A percentile compares a stretch with the other conserved stretches of the same genome.
These are phyloP conservation scores for Pseudocohnilembus persalinus DNA, from an alignment of 169 alveolate species.

Conservation along the genomic window DNA sequence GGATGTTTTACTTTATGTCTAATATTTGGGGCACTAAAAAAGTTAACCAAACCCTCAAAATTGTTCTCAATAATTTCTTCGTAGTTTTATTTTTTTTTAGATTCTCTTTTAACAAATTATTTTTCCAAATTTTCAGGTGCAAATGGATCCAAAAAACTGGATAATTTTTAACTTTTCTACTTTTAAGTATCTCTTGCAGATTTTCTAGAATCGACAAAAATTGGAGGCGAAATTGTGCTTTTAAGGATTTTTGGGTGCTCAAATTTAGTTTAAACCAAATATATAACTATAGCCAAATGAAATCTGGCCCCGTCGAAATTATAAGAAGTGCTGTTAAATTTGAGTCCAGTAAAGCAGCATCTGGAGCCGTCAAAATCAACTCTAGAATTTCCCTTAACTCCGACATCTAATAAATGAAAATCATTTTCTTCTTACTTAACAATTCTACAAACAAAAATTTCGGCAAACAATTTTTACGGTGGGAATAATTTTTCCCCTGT, in stretches of 20 bases:
- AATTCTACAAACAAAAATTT: constrained; percentile 27
- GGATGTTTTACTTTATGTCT: constrained; percentile 61
- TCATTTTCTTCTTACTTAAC: constrained; percentile 25
- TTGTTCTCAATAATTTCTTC: constrained; percentile 45
- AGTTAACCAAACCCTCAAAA: constrained; percentile 41
- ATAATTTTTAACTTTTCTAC: constrained; percentile 40
- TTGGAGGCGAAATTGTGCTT: constrained; percentile 58
- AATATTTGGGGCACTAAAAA: constrained; percentile 60
- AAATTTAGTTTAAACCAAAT: constrained; percentile 37
- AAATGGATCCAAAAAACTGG: constrained; percentile 49
- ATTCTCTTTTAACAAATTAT: constrained; percentile 23
- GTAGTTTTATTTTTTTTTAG: constrained; percentile 10
- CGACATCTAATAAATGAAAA: constrained; percentile 49
- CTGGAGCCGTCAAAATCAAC: constrained; percentile 44
- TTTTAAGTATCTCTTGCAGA: constrained; percentile 42
- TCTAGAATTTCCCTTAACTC: constrained; percentile 51
- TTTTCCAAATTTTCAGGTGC: constrained; percentile 34
- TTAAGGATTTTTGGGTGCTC: constrained; percentile 47
- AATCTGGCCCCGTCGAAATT: constrained; percentile 44
- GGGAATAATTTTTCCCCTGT: constrained; percentile 53
- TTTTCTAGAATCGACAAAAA: constrained; percentile 54
- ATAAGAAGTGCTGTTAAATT: constrained; percentile 55
- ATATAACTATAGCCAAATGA: constrained; percentile 45
- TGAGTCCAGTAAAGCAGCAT: constrained; percentile 57
- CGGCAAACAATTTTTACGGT: constrained; percentile 54